These are phyloP conservation scores for Termitomyces sp. DNA, from an alignment of 768 basidiomycete species.

Conservation along the genomic window DNA sequence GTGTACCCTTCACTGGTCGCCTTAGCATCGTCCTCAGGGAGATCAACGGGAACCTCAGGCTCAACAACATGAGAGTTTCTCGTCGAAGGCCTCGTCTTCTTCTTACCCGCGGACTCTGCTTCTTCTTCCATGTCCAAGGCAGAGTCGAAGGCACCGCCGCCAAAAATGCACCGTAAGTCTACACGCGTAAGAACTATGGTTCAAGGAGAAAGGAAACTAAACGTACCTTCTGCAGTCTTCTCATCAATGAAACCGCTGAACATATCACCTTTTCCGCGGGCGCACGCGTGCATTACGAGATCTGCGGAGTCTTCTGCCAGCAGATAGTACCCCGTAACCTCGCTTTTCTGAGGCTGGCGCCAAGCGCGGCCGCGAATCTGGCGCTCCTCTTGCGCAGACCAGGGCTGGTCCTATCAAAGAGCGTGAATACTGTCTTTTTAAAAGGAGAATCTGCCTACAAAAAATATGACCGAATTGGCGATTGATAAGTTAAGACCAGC, in stretches of 20 bases:
- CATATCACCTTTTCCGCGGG: not conserved
- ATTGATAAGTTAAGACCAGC: constrained; percentile 19
- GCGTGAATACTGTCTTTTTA: not conserved
- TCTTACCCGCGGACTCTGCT: no score
- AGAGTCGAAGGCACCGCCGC: not conserved
- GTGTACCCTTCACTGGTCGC: not conserved
- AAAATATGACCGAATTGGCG: constrained; percentile 15
- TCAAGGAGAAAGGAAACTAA: no score
- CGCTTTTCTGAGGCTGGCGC: constrained; percentile 9
- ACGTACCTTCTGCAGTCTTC: not conserved
- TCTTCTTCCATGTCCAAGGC: not conserved
- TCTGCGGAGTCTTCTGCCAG: not conserved
- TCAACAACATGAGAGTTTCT: no score
- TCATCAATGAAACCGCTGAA: not conserved
- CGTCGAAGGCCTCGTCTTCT: not conserved
- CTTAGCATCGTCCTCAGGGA: not conserved
- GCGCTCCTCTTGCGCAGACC: constrained; percentile 12
- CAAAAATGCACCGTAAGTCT: not conserved
- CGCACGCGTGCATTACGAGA: not conserved
- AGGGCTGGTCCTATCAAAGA: constrained; percentile 11
- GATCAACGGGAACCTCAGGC: no score
- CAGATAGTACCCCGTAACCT: not conserved
- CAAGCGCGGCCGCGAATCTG: constrained; percentile 11
- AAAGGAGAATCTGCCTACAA: constrained; percentile 12
- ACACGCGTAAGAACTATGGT: not conserved